phyloP scores from a whole-genome alignment of 2,329 filamentous ascomycete genomes.

The Xylaria sp. region DNA sequence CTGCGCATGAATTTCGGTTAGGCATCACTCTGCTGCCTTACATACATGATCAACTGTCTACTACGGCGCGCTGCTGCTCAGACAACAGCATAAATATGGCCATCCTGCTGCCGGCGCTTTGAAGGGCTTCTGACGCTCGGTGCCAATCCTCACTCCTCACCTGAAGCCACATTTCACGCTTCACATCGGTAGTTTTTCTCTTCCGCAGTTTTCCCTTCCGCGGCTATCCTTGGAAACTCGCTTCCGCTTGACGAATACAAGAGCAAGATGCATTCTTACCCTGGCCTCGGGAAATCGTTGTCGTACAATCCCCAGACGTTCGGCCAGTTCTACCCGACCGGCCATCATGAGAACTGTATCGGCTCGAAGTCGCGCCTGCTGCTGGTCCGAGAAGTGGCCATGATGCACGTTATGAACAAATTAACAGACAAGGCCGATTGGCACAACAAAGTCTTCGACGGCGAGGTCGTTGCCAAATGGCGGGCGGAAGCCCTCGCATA shows the following conservation, averaged over 20 bases:
- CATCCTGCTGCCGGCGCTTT: background rate
- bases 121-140: background rate
- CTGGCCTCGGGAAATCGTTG: background rate
- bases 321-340: background rate
- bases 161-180: background rate
- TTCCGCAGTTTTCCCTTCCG: too few species aligned
- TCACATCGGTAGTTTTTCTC: background rate
- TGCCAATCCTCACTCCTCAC: background rate
- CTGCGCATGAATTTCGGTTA: too few species aligned
- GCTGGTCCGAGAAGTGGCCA: conserved; percentile 17
- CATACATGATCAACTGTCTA: too few species aligned
- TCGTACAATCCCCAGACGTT: background rate
- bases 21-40: too few species aligned
- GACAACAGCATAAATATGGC: background rate
- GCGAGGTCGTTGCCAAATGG: conserved; percentile 43
- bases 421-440: conserved; percentile 48
- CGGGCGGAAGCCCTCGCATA: conserved; percentile 38
- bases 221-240: background rate
- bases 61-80: too few species aligned
- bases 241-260: background rate
- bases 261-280: conserved; percentile 4
- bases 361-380: background rate
- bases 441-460: conserved; percentile 44
- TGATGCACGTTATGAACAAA: conserved; percentile 35
- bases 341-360: background rate